These are phyloP conservation scores for Toxicodendron radicans DNA, from an alignment of 345 rosid genomes.

Conservation along the genomic window DNA sequence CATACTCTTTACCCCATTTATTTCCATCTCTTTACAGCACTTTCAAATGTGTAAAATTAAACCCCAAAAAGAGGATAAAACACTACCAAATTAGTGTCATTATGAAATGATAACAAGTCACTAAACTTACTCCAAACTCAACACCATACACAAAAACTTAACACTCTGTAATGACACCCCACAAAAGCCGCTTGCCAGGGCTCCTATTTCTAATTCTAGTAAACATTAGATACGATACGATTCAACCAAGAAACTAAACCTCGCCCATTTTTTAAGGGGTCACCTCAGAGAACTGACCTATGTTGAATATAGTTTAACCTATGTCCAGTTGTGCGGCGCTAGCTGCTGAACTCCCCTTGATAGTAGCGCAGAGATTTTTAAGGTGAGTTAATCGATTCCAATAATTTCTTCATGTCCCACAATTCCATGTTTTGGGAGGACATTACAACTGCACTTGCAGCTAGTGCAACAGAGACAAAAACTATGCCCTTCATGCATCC, in stretches of 20 bases:
- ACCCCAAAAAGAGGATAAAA: not conserved
- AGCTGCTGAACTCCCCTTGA: not conserved
- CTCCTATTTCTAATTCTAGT: not conserved
- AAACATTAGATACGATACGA: not conserved
- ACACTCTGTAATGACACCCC: slow-evolving; percentile 7
- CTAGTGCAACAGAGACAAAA: slow-evolving; percentile 34
- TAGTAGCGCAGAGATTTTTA: not conserved
- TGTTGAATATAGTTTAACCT: not conserved
- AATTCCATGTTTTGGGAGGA: slow-evolving; percentile 37
- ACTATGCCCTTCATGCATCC: slow-evolving; percentile 42
- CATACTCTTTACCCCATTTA: not conserved
- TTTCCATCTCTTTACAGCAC: not conserved
- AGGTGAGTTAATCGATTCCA: slow-evolving; percentile 23
- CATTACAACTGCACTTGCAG: slow-evolving; percentile 35
- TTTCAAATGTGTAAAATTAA: not conserved
- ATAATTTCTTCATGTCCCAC: slow-evolving; percentile 38
- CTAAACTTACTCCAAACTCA: not conserved
- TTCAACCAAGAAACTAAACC: not conserved
- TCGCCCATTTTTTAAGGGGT: not conserved
- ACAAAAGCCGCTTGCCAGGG: not conserved
- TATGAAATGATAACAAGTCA: not conserved
- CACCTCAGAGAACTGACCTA: not conserved
- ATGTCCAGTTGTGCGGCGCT: not conserved
- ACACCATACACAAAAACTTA: not conserved
- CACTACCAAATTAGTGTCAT: not conserved